Conservation (phyloP, 2,329 filamentous ascomycete genomes). For the Coniella vitis region DNA sequence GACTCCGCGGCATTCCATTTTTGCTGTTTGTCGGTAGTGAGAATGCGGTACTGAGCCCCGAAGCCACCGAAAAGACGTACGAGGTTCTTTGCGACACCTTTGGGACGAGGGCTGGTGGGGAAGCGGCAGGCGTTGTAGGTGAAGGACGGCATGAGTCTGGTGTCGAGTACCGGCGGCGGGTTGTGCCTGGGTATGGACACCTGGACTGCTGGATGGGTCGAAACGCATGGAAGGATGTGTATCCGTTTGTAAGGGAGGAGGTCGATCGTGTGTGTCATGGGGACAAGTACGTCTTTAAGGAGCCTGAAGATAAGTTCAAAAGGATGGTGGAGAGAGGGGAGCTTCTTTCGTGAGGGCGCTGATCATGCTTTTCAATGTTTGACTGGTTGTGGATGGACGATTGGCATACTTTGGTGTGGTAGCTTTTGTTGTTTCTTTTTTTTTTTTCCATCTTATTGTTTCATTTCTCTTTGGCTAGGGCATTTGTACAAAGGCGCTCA, state of each 20-base stretch:
- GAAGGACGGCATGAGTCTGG: constrained; percentile 22
- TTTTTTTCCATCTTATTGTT: background rate
- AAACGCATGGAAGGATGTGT: constrained; percentile 53
- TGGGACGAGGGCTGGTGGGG: constrained; percentile 27
- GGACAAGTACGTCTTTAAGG: constrained; percentile 33
- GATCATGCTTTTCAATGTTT: no score
- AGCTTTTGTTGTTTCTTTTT: background rate
- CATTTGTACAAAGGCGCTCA: no score
- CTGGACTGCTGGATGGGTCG: constrained; percentile 58
- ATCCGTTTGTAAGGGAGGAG: constrained; percentile 47
- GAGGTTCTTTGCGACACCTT: constrained; percentile 46
- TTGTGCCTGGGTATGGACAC: constrained; percentile 53
- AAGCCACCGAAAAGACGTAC: constrained; percentile 47
- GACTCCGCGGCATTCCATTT: constrained; percentile 47
- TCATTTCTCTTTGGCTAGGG: background rate
- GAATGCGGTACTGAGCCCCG: constrained; percentile 49
- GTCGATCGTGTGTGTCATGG: constrained; percentile 45
- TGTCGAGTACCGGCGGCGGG: constrained; percentile 42
- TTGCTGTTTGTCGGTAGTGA: constrained; percentile 49
- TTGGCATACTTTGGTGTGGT: no score
- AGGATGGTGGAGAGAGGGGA: constrained; percentile 34
- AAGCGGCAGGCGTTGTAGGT: background rate
- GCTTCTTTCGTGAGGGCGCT: constrained; percentile 32
- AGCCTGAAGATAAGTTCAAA: constrained; percentile 38
- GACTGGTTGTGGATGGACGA: no score